phyloP scores from a whole-genome alignment of 75 land plant genomes.

The Chamaecyparis obtusa region DNA sequence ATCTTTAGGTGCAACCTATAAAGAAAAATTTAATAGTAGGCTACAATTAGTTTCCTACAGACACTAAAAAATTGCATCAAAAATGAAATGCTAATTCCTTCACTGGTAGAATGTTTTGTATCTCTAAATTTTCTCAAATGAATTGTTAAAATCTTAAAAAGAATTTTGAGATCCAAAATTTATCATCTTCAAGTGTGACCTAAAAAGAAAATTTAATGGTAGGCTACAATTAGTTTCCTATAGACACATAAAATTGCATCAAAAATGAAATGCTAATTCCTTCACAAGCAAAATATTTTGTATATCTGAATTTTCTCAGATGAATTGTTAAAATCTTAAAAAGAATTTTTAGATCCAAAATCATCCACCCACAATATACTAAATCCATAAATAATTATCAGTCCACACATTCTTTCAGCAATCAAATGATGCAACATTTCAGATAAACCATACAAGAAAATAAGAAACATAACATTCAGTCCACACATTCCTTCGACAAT shows the following conservation, averaged over 20 bases:
- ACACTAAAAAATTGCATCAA: background rate
- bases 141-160: background rate
- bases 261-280: background rate
- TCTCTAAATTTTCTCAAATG: background rate
- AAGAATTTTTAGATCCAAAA: background rate
- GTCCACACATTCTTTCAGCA: background rate
- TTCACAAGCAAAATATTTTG: background rate
- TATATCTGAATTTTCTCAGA: background rate
- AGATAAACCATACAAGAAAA: background rate
- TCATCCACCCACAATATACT: background rate
- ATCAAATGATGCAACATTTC: background rate
- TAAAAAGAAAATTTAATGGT: too few species aligned
- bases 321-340: background rate
- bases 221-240: too few species aligned
- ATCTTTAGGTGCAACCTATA: slow-evolving; percentile 16
- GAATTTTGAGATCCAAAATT: background rate
- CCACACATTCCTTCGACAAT: background rate
- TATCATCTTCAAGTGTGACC: too few species aligned
- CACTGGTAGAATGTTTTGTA: background rate
- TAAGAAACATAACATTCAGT: background rate
- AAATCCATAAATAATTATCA: background rate
- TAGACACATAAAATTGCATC: background rate
- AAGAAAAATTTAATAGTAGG: background rate
- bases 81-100: background rate
- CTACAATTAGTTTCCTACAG: background rate